Evolutionary conservation across 306 rosid genomes (phyloP), one percentile per base, ranked within the genome.

Genomic region (Phaseolus lunatus): DNA sequence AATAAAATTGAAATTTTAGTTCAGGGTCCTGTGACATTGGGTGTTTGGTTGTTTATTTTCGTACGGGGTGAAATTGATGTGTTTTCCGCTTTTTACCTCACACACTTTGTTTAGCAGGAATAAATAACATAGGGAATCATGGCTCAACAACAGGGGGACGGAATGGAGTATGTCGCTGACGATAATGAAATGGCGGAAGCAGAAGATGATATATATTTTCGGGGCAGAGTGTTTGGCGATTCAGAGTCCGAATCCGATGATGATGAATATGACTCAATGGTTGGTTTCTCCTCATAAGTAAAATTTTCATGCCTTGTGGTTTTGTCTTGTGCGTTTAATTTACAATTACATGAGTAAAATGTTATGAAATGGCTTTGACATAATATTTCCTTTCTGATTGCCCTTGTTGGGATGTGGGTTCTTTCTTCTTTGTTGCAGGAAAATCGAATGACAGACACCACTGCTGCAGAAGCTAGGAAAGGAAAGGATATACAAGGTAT

Each of bases 401-500:
- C 33, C 11, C 33, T 37, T 80, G 43, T 53, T 52, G 47, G 73
- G 78, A 19, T 37, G 19, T 33, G 43, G 31, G 64, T 12, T 43
- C 15, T 43, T 11, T 15, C 9, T 63, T 80, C 18, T 37, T 7
- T 41, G 33, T 79, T 83, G 50, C 44, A 84, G 87, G 87, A 79
- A 53, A 75, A 79, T 57, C 49, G 68, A 57, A 79, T 84, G 72
- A 75, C 81, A 27, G 87, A 79, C 64, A 84, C 84, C 14, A 69
- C 65, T 33, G 84, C 81, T 6, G 70, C 84, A n/a, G 84, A 84
- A 70, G 87, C 87, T 69, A 70, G 84, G 56, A 57, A 26, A 24
- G 84, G 84, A 24, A 79, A 79, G 73, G 87, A 84, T 63, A 84
- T 84, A 29, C 87, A 84, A 75, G 84, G 84, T 70, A 84, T 84